A percentile compares a stretch with the other conserved stretches of the same genome.
These are phyloP conservation scores for Geotrichum siamense DNA, from an alignment of 1,139 yeast genomes.

Conservation along the genomic window DNA sequence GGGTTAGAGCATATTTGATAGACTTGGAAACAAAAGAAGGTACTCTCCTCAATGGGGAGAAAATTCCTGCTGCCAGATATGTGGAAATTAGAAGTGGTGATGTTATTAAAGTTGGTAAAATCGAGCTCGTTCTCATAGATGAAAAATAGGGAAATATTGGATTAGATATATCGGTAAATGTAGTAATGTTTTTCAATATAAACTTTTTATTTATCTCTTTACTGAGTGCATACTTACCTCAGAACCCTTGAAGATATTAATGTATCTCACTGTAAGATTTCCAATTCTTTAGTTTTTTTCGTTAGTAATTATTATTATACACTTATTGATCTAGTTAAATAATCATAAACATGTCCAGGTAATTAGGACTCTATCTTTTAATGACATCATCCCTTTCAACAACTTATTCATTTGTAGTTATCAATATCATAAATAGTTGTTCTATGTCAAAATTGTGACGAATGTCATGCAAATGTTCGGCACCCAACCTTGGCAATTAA, in stretches of 20 bases:
- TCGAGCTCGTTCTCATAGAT: conserved; percentile 32
- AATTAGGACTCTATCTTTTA: no score
- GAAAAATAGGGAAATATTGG: conserved; percentile 6
- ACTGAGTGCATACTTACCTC: no score
- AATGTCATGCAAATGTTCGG: no score
- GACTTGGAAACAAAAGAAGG: conserved; percentile 52
- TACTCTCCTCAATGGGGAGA: conserved; percentile 43
- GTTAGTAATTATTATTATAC: no score
- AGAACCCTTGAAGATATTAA: not conserved
- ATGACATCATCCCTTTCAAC: no score
- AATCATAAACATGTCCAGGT: no score
- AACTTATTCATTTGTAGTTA: no score
- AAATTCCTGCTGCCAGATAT: conserved; percentile 42
- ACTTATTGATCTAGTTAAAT: not conserved
- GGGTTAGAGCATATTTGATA: conserved; percentile 41
- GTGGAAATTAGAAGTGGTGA: conserved; percentile 46
- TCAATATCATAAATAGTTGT: no score
- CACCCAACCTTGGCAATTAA: no score
- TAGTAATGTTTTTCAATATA: not conserved
- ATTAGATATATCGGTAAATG: not conserved
- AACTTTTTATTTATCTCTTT: no score
- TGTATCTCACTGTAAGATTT: not conserved
- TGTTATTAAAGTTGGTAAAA: conserved; percentile 42
- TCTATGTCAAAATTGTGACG: no score
- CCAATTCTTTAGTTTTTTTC: not conserved